Evolutionary conservation across 129 eudicot species (phyloP), one percentile per base, ranked within the genome.

Genomic region (Gnaphalium uliginosum): DNA sequence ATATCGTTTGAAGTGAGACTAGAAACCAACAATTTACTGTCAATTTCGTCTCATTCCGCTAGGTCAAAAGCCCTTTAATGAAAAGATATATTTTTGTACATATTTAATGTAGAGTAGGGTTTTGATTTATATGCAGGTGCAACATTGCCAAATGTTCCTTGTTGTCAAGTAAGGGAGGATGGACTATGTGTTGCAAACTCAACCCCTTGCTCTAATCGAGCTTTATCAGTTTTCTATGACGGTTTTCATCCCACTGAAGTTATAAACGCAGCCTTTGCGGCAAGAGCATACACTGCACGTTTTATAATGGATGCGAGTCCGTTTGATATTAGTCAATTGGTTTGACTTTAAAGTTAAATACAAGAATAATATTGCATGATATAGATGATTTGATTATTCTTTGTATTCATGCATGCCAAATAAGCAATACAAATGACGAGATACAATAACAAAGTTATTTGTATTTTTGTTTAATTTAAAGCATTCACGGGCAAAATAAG

Each of bases 221-320:
- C 46, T 71, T 61, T 30, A 9, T 15, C 14, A 57, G 2, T 58
- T 46, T 82, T 62, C 35, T 77, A 37, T 46, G 86, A 82, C 19
- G 86, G 72, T 41, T 68, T 54, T 60, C 86, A 82, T 60, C 82
- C 86, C 26, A 72, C 86, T 0, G 82, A 77, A 23, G 32, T 39
- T n/a, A 66, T 74, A 58, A 77, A 78, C 57, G 23, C 0, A 24
- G 13, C 41, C 71, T 18, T 56, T 14, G 84, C 84, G 17, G 15
- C 76, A 81, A 75, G 84, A 62, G 61, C 84, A 69, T 81, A 68
- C 59, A 75, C 1, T 6, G 77, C 68, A 4, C 51, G 51, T 25
- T 71, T 53, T 62, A 43, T 75, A 25, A 32, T 1, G 33, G 84
- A 81, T 50, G 77, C 84, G 0, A 58, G 37, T 41, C 84, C 84